Percentiles rank a stretch among this genome's conserved stretches.
Evolutionary conservation across 1,284 basidiomycete genomes (phyloP).

Genomic region (Puccinia polysora): DNA sequence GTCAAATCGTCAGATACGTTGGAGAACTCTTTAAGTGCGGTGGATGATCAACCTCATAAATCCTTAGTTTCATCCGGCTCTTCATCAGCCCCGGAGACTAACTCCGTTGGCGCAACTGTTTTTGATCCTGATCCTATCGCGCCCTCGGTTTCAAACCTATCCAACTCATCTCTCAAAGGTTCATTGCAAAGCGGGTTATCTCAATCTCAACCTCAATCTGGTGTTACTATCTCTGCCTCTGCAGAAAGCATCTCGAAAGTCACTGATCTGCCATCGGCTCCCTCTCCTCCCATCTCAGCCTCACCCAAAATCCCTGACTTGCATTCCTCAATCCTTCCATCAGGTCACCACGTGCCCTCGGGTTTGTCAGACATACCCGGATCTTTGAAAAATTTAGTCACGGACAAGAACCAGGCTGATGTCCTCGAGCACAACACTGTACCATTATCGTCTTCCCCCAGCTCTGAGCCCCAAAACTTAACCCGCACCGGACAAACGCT

Average conservation of each 20-base stretch:
- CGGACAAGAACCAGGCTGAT: too few relatives aligned
- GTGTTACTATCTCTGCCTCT: not conserved
- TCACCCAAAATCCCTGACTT: too few relatives aligned
- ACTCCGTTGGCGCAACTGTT: not conserved
- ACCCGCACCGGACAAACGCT: not conserved
- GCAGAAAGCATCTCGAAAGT: not conserved
- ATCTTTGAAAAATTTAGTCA: too few relatives aligned
- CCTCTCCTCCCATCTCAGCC: too few relatives aligned
- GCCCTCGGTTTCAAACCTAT: not conserved
- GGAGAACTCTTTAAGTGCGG: too few relatives aligned
- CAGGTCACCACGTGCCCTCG: too few relatives aligned
- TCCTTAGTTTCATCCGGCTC: not conserved
- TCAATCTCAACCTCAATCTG: not conserved
- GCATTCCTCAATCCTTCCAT: too few relatives aligned
- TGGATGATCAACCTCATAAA: slow-evolving; percentile 7
- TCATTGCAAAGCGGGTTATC: not conserved
- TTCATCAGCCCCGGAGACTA: slow-evolving; percentile 10
- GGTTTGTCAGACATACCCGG: too few relatives aligned
- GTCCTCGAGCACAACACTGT: too few relatives aligned
- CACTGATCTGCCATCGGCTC: too few relatives aligned
- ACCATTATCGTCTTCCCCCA: too few relatives aligned
- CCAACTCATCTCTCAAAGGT: not conserved
- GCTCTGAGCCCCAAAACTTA: not conserved
- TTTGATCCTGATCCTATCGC: slow-evolving; percentile 2
- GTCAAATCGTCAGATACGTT: too few relatives aligned